Conservation (phyloP, 2,329 filamentous ascomycete genomes). For the Diaporthe batatas region DNA sequence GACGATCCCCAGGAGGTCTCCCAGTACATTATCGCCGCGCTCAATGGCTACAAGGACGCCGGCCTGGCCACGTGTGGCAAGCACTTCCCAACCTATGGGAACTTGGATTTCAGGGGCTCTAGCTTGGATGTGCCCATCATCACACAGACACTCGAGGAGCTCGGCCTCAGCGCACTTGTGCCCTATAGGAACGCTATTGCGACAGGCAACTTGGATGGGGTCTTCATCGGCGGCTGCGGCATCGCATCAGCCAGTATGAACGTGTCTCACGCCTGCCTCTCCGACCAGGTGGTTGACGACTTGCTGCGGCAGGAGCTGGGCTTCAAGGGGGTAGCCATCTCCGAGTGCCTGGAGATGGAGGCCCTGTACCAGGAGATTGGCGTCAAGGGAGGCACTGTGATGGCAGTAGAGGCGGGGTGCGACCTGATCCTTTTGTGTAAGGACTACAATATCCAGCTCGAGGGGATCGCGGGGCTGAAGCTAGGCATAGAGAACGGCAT, state of each 20-base stretch:
- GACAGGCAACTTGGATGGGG: conserved; percentile 85
- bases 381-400: conserved; percentile 96
- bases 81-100: conserved; percentile 96
- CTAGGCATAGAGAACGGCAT: conserved; percentile 91
- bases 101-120: conserved; percentile 92
- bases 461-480: conserved; percentile 91
- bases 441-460: conserved; percentile 88
- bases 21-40: conserved; percentile 88
- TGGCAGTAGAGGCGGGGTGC: conserved; percentile 97
- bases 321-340: conserved; percentile 93
- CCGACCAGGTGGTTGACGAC: conserved; percentile 92
- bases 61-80: conserved; percentile 92
- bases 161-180: conserved; percentile 91
- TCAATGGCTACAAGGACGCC: conserved; percentile 93
- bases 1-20: conserved; percentile 97
- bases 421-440: conserved; percentile 91
- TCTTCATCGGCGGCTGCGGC: conserved; percentile 95
- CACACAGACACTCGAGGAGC: conserved; percentile 91
- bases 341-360: conserved; percentile 97
- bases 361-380: conserved; percentile 95
- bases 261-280: conserved; percentile 94
- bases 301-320: conserved; percentile 88
- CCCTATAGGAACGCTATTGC: conserved; percentile 92
- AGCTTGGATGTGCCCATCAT: conserved; percentile 95
- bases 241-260: conserved; percentile 94